Percentiles rank a stretch among this genome's conserved stretches.
These are phyloP conservation scores for Pythium scleroteichum DNA, from an alignment of 352 stramenopile species.

Conservation along the genomic window DNA sequence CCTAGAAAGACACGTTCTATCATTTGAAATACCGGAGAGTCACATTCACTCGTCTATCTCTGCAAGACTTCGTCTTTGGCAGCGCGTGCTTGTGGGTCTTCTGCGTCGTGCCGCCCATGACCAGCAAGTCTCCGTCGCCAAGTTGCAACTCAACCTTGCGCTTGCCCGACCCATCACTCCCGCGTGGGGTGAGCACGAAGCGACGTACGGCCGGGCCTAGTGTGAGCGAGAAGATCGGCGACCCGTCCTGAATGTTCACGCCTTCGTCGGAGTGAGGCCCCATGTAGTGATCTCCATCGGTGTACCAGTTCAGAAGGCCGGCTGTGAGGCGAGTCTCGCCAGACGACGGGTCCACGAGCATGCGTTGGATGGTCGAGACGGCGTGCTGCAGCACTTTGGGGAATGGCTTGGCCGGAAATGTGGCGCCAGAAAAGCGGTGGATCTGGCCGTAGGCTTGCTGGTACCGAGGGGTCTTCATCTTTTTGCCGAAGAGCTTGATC, in stretches of 20 bases:
- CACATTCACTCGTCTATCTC: slow-evolving; percentile 43
- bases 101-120: slow-evolving; percentile 84
- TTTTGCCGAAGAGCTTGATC: slow-evolving; percentile 74
- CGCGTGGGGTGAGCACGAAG: slow-evolving; percentile 61
- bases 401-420: slow-evolving; percentile 48
- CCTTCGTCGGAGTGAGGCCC: slow-evolving; percentile 79
- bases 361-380: slow-evolving; percentile 44
- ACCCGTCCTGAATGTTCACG: slow-evolving; percentile 40
- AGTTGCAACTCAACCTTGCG: slow-evolving; percentile 50
- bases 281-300: slow-evolving; percentile 79
- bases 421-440: slow-evolving; percentile 65
- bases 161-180: slow-evolving; percentile 4
- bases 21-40: slow-evolving; percentile 54
- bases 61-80: slow-evolving; percentile 64
- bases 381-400: slow-evolving; percentile 38
- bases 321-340: slow-evolving; percentile 10
- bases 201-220: slow-evolving; percentile 57
- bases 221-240: slow-evolving; percentile 71
- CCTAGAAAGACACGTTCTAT: background rate
- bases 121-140: slow-evolving; percentile 67
- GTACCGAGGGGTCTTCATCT: slow-evolving; percentile 57
- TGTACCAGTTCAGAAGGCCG: slow-evolving; percentile 84
- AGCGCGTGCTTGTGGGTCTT: slow-evolving; percentile 78
- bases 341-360: slow-evolving; percentile 36
- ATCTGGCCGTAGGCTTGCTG: slow-evolving; percentile 62